A percentile compares a stretch with the other conserved stretches of the same genome.
These are phyloP conservation scores for Schizosaccharomyces octosporus DNA, from an alignment of 805 yeast species.

Conservation along the genomic window DNA sequence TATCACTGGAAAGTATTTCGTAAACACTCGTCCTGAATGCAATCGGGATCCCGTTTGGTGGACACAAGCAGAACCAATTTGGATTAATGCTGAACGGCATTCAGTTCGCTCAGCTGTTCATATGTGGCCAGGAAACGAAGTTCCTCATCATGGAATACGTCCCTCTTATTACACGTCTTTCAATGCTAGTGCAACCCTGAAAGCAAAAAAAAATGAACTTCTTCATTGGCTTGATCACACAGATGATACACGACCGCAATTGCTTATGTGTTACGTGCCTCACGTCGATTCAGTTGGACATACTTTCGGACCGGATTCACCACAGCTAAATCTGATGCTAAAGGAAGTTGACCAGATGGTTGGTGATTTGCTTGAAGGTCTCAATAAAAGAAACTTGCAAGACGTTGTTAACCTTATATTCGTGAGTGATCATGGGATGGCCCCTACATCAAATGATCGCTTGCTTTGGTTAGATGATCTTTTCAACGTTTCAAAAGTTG, in stretches of 20 bases:
- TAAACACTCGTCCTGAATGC: slow-evolving; percentile 30
- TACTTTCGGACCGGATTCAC: slow-evolving; percentile 40
- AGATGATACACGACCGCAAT: slow-evolving; percentile 41
- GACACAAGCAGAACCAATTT: slow-evolving; percentile 45
- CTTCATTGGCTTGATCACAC: slow-evolving; percentile 38
- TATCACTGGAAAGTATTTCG: slow-evolving; percentile 26
- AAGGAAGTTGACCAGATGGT: slow-evolving; percentile 42
- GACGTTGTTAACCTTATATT: slow-evolving; percentile 48
- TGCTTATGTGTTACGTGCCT: slow-evolving; percentile 57
- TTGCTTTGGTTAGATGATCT: slow-evolving; percentile 50
- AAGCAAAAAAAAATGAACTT: slow-evolving; percentile 32
- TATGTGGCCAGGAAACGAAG: slow-evolving; percentile 94
- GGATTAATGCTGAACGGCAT: slow-evolving; percentile 50
- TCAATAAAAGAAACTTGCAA: slow-evolving; percentile 30
- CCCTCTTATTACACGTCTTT: slow-evolving; percentile 31
- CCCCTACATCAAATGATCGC: slow-evolving; percentile 53
- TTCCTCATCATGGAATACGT: slow-evolving; percentile 23
- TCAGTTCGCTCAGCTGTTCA: slow-evolving; percentile 52
- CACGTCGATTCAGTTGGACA: slow-evolving; percentile 64
- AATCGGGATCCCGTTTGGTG: slow-evolving; percentile 41
- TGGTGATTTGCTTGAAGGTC: slow-evolving; percentile 22
- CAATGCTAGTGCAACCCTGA: slow-evolving; percentile 36
- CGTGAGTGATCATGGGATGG: slow-evolving; percentile 86
- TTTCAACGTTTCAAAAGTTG: slow-evolving; percentile 27
- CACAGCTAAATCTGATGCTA: slow-evolving; percentile 29